Conservation (phyloP, 2,329 filamentous ascomycete genomes). For the Decorospora gaudefroyi region DNA sequence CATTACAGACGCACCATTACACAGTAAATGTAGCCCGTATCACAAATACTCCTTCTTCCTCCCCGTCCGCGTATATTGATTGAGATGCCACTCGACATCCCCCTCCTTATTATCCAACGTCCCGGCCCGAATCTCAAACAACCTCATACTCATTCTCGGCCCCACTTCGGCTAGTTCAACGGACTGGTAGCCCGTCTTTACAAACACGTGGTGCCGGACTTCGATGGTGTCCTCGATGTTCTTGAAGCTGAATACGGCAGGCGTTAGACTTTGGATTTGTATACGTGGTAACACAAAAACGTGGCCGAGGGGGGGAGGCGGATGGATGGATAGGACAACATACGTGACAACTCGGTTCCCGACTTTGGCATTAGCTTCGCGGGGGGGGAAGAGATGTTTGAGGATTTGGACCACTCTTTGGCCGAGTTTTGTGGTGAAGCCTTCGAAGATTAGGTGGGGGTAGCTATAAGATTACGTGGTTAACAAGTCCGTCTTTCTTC, state of each 20-base stretch:
- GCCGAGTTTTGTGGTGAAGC: constrained; percentile 81
- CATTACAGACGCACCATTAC: background rate
- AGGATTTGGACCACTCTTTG: constrained; percentile 84
- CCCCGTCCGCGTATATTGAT: constrained; percentile 90
- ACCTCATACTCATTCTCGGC: constrained; percentile 93
- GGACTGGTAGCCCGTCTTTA: constrained; percentile 85
- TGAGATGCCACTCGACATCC: constrained; percentile 94
- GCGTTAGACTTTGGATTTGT: constrained; percentile 7
- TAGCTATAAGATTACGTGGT: constrained; percentile 10
- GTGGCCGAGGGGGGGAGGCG: constrained; percentile 8
- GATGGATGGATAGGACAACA: background rate
- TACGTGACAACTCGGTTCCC: constrained; percentile 76
- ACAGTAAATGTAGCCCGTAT: too few relatives aligned
- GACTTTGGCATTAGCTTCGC: constrained; percentile 76
- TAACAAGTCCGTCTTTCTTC: background rate
- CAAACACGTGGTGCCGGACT: constrained; percentile 91
- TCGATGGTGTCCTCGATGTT: constrained; percentile 89
- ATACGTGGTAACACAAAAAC: background rate
- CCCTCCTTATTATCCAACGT: constrained; percentile 94
- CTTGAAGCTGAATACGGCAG: constrained; percentile 60
- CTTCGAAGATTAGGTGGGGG: constrained; percentile 93
- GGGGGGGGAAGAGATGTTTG: constrained; percentile 91
- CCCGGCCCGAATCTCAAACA: constrained; percentile 90
- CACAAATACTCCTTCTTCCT: constrained; percentile 94
- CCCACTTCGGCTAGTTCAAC: constrained; percentile 60